A percentile compares a stretch with the other conserved stretches of the same genome.
These are phyloP conservation scores for Penicillium sp. DNA, from an alignment of 2,329 filamentous ascomycete species.

Conservation along the genomic window DNA sequence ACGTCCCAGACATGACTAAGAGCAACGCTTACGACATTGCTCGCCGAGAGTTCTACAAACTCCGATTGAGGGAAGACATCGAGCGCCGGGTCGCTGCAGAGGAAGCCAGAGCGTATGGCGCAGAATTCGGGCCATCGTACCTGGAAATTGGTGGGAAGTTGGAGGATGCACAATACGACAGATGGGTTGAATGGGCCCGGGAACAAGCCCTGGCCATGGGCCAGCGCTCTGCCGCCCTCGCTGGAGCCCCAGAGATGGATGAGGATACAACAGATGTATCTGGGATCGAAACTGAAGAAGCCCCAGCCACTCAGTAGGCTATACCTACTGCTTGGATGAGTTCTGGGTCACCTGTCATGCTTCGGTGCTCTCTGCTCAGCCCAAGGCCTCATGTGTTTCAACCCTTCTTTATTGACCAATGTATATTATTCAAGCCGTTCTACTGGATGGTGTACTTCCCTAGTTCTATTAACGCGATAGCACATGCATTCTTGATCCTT, in stretches of 20 bases:
- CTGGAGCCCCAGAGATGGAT: constrained; percentile 41
- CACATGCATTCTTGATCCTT: constrained; percentile 9
- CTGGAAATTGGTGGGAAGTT: constrained; percentile 78
- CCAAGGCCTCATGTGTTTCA: constrained; percentile 3
- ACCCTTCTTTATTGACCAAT: constrained; percentile 14
- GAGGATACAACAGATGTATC: constrained; percentile 36
- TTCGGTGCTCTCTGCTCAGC: neutral
- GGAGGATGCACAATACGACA: constrained; percentile 77
- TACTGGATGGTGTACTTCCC: constrained; percentile 21
- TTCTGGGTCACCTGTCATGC: constrained; percentile 1
- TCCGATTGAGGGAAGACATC: constrained; percentile 80
- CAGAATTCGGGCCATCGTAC: constrained; percentile 79
- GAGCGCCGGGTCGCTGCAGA: constrained; percentile 80
- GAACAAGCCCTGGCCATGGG: constrained; percentile 53
- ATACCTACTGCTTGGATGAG: neutral
- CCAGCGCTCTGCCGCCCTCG: constrained; percentile 49
- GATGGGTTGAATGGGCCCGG: constrained; percentile 80
- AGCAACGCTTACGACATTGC: constrained; percentile 79
- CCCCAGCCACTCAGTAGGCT: neutral
- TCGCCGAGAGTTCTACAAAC: constrained; percentile 84
- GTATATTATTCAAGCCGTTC: constrained; percentile 27
- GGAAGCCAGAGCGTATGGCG: constrained; percentile 81
- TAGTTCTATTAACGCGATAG: constrained; percentile 15
- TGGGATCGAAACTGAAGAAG: constrained; percentile 15
- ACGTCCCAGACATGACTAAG: constrained; percentile 58